Conservation (phyloP, 2,329 filamentous ascomycete genomes). For the Sarocladiaceae sp. region DNA sequence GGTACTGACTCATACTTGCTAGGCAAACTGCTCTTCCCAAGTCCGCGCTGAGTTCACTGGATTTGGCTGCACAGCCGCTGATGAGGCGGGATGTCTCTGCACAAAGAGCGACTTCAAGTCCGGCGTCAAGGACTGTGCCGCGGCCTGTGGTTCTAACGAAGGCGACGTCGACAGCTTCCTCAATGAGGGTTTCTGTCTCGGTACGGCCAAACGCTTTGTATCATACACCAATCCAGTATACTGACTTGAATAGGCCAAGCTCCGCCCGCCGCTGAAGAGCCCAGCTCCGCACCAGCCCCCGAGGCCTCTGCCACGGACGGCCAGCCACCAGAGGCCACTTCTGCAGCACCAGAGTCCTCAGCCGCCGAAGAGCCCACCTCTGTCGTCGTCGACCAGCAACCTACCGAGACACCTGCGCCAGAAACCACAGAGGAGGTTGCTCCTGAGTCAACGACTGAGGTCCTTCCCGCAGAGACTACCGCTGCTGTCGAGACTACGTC, state of each 20-base stretch:
- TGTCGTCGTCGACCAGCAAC: not conserved
- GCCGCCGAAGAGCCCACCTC: not conserved
- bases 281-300: constrained; percentile 8
- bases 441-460: constrained; percentile 1
- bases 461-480: not conserved
- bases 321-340: constrained; percentile 2
- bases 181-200: constrained; percentile 5
- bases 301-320: constrained; percentile 1
- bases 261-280: constrained; percentile 5
- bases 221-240: too few species aligned
- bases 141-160: constrained; percentile 18
- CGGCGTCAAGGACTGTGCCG: constrained; percentile 36
- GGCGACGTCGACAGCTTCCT: constrained; percentile 7
- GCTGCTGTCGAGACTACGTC: constrained; percentile 9
- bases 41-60: constrained; percentile 16
- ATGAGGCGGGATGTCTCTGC: constrained; percentile 34
- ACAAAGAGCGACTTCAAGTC: constrained; percentile 24
- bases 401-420: constrained; percentile 15
- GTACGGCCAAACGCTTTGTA: too few species aligned
- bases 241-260: constrained; percentile 8
- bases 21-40: constrained; percentile 15
- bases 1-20: not conserved
- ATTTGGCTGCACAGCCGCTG: constrained; percentile 20
- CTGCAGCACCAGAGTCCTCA: not conserved
- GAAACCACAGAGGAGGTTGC: constrained; percentile 13